Conservation (phyloP, 2,329 filamentous ascomycete species). For the Pleomassaria siparia region DNA sequence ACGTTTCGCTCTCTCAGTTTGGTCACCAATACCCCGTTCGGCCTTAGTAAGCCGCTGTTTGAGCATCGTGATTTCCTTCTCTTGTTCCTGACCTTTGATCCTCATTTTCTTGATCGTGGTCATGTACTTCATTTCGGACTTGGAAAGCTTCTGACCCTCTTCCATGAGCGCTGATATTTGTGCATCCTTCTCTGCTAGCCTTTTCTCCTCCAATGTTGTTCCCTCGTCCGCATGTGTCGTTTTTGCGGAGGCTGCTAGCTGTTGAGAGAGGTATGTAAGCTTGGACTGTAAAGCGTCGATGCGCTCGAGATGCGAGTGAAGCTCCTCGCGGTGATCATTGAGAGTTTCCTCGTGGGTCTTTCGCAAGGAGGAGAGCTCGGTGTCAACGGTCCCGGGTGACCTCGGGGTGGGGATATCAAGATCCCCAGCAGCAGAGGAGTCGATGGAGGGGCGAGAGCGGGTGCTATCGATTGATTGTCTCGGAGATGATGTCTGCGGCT, state of each 20-base stretch:
- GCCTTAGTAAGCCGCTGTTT: slow-evolving; percentile 65
- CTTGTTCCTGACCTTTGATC: slow-evolving; percentile 53
- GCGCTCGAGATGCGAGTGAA: slow-evolving; percentile 79
- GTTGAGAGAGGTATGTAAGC: slow-evolving; percentile 80
- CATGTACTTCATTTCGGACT: slow-evolving; percentile 81
- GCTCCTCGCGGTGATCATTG: slow-evolving; percentile 73
- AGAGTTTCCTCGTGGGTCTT: slow-evolving; percentile 55
- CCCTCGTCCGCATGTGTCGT: slow-evolving; percentile 56
- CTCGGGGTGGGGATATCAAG: slow-evolving; percentile 29
- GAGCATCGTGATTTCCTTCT: slow-evolving; percentile 52
- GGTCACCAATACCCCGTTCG: slow-evolving; percentile 64
- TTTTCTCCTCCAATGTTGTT: slow-evolving; percentile 60
- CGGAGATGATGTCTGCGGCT: slow-evolving; percentile 29
- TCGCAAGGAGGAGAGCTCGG: slow-evolving; percentile 52
- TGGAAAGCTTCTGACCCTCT: slow-evolving; percentile 86
- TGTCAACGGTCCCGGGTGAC: slow-evolving; percentile 41
- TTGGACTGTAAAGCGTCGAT: slow-evolving; percentile 93
- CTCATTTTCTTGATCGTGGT: slow-evolving; percentile 79
- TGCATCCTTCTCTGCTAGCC: slow-evolving; percentile 84
- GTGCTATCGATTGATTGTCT: slow-evolving; percentile 38
- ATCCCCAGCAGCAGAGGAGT: slow-evolving; percentile 31
- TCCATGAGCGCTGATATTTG: slow-evolving; percentile 88
- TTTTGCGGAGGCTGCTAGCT: slow-evolving; percentile 74
- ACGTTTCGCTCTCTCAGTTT: slow-evolving; percentile 62
- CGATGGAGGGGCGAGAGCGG: slow-evolving; percentile 33